A percentile compares a stretch with the other conserved stretches of the same genome.
Evolutionary conservation across 441 rosid species (phyloP).

Genomic region (Populus trichocarpa): DNA sequence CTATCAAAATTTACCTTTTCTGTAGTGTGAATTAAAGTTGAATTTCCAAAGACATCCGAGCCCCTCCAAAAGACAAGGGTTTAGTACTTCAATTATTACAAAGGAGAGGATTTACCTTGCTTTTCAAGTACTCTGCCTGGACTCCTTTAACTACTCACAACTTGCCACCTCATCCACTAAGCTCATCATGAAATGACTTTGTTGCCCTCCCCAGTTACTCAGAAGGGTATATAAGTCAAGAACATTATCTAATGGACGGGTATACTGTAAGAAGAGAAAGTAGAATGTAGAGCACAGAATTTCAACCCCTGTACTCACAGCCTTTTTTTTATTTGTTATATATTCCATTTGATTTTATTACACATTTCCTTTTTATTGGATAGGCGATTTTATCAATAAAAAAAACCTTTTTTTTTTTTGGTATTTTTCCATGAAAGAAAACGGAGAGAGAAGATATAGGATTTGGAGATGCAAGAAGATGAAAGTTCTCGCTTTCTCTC

Average conservation of each 20-base stretch:
- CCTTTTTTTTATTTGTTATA: not conserved
- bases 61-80: slow-evolving; percentile 19
- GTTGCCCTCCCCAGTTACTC: not conserved
- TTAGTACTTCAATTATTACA: slow-evolving; percentile 31
- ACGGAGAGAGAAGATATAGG: slow-evolving; percentile 29
- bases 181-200: not conserved
- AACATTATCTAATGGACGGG: not conserved
- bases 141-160: slow-evolving; percentile 5
- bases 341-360: not conserved
- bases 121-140: slow-evolving; percentile 4
- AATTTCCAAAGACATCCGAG: slow-evolving; percentile 35
- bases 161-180: slow-evolving; percentile 22
- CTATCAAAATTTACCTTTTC: not conserved
- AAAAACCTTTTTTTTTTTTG: slow-evolving; percentile 9
- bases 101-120: slow-evolving; percentile 20
- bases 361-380: slow-evolving; percentile 25
- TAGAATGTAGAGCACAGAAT: not conserved
- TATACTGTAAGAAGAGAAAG: not conserved
- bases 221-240: not conserved
- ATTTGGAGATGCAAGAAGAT: slow-evolving; percentile 54
- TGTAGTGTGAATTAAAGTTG: slow-evolving; percentile 5
- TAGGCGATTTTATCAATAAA: slow-evolving; percentile 42
- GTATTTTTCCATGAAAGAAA: slow-evolving; percentile 29
- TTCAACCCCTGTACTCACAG: no score
- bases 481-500: slow-evolving; percentile 36